Evolutionary conservation across 2,329 filamentous ascomycete genomes (phyloP).

Genomic region (Amesomyces nigricolor): DNA sequence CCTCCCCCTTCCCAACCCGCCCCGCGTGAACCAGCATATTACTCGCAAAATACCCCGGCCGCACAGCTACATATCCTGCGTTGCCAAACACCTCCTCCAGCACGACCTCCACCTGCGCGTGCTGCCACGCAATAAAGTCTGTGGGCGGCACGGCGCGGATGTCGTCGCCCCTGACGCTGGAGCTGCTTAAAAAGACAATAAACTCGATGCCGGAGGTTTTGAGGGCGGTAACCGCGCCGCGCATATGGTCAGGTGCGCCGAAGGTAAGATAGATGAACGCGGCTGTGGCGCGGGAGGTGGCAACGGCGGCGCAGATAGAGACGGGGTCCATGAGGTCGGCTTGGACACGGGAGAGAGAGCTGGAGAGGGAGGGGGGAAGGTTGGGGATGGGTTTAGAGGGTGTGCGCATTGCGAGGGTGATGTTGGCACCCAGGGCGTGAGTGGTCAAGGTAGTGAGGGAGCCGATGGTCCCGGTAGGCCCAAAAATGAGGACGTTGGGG

Average conservation of each 20-base stretch:
- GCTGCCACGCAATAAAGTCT: conserved; percentile 35
- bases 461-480: conserved; percentile 43
- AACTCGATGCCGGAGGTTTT: conserved; percentile 40
- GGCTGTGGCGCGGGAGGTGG: conserved; percentile 36
- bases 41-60: conserved; percentile 41
- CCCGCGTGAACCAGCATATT: conserved; percentile 32
- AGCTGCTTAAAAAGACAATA: conserved; percentile 41
- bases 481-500: conserved; percentile 40
- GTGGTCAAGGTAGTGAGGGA: conserved; percentile 37
- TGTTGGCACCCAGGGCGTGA: conserved; percentile 36
- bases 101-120: conserved; percentile 41
- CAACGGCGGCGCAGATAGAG: conserved; percentile 37
- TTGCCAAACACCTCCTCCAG: conserved; percentile 38
- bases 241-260: conserved; percentile 36
- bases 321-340: conserved; percentile 35
- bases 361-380: neutral
- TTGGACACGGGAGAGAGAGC: conserved; percentile 19
- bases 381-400: conserved; percentile 36
- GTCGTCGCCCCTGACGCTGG: conserved; percentile 25
- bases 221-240: conserved; percentile 33
- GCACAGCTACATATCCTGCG: conserved; percentile 35
- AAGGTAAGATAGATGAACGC: conserved; percentile 44
- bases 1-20: conserved; percentile 27
- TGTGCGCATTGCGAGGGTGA: conserved; percentile 45
- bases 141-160: conserved; percentile 25